Conservation (phyloP, 768 basidiomycete species). For the Amanita pseudoporphyria region DNA sequence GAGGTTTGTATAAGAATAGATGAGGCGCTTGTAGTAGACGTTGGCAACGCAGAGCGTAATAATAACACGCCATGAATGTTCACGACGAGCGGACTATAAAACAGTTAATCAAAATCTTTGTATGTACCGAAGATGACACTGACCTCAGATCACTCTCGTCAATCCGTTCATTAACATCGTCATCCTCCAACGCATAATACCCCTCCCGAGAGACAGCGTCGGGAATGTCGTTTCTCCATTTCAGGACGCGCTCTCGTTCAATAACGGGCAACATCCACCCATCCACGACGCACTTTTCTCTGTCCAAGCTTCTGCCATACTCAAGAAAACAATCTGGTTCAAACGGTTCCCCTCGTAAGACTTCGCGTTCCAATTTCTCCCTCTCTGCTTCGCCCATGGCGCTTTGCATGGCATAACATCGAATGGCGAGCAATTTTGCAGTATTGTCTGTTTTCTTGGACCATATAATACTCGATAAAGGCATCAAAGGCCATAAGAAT, state of each 20-base stretch:
- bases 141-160: constrained; percentile 48
- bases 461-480: constrained; percentile 37
- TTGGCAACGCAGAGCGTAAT: constrained; percentile 31
- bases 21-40: constrained; percentile 12
- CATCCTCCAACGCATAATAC: constrained; percentile 31
- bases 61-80: constrained; percentile 63
- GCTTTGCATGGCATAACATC: constrained; percentile 67
- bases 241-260: constrained; percentile 53
- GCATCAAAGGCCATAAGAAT: constrained; percentile 57
- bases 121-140: constrained; percentile 9
- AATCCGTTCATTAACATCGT: constrained; percentile 24
- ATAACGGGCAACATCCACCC: constrained; percentile 74
- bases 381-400: constrained; percentile 75
- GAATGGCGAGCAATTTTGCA: constrained; percentile 60
- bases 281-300: constrained; percentile 55
- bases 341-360: constrained; percentile 46
- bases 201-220: background rate
- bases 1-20: constrained; percentile 53
- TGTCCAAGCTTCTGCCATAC: constrained; percentile 42
- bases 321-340: constrained; percentile 55
- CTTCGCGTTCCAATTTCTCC: constrained; percentile 47
- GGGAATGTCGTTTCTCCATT: constrained; percentile 24
- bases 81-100: constrained; percentile 40
- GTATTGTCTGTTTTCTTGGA: constrained; percentile 42
- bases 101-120: background rate